Evolutionary conservation across 441 rosid species (phyloP), one percentile per base, ranked within the genome.

Genomic region (Erodium texanum): DNA sequence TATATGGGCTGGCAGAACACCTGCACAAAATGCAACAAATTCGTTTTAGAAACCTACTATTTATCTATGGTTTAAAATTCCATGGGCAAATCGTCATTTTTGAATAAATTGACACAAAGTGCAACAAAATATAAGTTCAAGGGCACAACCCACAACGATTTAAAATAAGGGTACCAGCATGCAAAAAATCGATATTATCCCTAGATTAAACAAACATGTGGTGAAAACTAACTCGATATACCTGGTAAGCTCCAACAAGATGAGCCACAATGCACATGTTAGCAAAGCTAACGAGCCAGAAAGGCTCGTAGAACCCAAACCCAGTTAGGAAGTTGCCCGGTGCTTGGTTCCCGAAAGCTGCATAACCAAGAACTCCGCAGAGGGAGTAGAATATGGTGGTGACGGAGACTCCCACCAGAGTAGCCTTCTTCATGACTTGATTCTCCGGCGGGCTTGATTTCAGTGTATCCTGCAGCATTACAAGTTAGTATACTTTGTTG

Each of bases 241-340:
- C 90, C 82, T 86, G 90, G 68, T 85, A 87, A 58, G 90, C 93
- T 59, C 88, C 93, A 0, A 85, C 64, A 9, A 84, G 79, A 68
- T 88, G 94, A n/a, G 85, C 36, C 64, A 81, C 82, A 18, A 86
- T 80, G 81, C 81, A 82, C 9, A 80, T 65, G 67, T 84, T 88
- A 7, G 82, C 94, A 8, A 88, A 56, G 75, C 83, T 89, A 2
- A 86, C 9, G 15, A 88, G 87, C 91, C 89, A 88, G 68, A 66
- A 86, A 16, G 94, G 88, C 23, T 86, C 83, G 23, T 72, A 83
- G 67, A 86, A 84, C 0, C 89, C 86, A 22, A 86, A 84, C 34
- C 84, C 89, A 7, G 90, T 84, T 52, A 88, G 78, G 70, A 88
- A 84, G 67, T 86, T 82, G 7, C 85, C 87, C 3, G 90, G 86